Evolutionary conservation across 140 eudicot species (phyloP).

Genomic region (Ambrosia hybrid): DNA sequence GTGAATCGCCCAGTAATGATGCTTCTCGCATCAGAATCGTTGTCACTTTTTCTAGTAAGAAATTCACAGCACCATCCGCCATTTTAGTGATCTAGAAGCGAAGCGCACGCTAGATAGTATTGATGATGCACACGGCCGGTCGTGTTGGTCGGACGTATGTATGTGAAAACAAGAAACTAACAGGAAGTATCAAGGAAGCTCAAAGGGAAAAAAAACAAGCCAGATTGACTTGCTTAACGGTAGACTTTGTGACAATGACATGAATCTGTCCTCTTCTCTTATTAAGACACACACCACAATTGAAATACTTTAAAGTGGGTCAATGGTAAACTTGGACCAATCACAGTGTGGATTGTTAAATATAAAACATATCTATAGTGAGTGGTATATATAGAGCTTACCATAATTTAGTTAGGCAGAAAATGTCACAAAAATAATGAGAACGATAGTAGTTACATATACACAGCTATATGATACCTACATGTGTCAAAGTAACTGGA

Average conservation of each 20-base stretch:
- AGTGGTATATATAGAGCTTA: no score
- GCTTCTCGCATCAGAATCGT: constrained; percentile 43
- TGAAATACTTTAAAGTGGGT: not conserved
- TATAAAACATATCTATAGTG: no score
- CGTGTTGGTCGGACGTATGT: constrained; percentile 7
- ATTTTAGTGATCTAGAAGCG: constrained; percentile 24
- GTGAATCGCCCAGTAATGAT: constrained; percentile 53
- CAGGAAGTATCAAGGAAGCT: constrained; percentile 16
- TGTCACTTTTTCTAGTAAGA: constrained; percentile 50
- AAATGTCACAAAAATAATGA: no score
- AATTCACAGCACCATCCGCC: constrained; percentile 71
- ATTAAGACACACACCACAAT: not conserved
- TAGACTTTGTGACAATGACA: constrained; percentile 28
- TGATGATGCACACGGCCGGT: no score
- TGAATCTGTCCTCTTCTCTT: not conserved
- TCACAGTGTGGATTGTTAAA: no score
- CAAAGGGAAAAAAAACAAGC: constrained; percentile 11
- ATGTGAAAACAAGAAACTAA: constrained; percentile 17
- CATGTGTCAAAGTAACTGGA: no score
- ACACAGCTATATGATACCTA: no score
- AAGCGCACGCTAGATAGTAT: not conserved
- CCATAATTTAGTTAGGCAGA: no score
- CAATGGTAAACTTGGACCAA: not conserved
- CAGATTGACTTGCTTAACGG: constrained; percentile 25
- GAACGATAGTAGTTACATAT: no score